Evolutionary conservation across 1,284 basidiomycete genomes (phyloP), one percentile per base, ranked within the genome.

Genomic region (Austroboletus olivaceoglutinosus): DNA sequence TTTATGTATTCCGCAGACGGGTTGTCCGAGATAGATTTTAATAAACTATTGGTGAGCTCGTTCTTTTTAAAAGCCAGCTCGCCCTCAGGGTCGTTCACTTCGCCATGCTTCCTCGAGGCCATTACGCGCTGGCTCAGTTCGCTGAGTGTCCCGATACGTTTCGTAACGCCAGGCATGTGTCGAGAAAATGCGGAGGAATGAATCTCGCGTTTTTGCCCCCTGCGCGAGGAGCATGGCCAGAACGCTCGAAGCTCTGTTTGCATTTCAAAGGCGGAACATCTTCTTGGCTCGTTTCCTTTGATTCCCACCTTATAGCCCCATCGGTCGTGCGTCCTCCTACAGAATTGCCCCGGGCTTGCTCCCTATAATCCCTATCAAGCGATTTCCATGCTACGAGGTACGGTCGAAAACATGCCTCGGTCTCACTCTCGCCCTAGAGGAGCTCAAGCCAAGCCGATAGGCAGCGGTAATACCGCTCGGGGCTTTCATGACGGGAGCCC

Each of bases 211-310:
- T 67, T 65, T 65, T 51, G 48, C 47, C 63, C 55, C 52, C 58
- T 70, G 64, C 65, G 62, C 50, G 54, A 65, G 67, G 62, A 53
- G 69, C 67, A 70, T 68, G 69, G 60, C 69, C 48, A 68, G 65
- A 68, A 59, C 67, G 42, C 54, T 67, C 67, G 58, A 68, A 68
- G 64, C 56, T 58, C 65, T 68, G 48, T 56, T 64, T 52, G 47
- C 55, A 67, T 70, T 69, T 70, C 67, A 70, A 68, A 67, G 54
- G 57, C 64, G 65, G 63, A 64, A 56, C 53, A 56, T 48, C 56
- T 53, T 46, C 45, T 63, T 58, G 36, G 52, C 54, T 54, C 48
- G 54, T 59, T 50, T 69, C 53, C 63, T 43, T 59, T 54, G 55
- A 61, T 65, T 53, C 63, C 55, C 62, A 53, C 52, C 45, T 68